Base-by-base conservation (phyloP, 495 filamentous ascomycete genomes). In the Niebla homalea region DNA sequence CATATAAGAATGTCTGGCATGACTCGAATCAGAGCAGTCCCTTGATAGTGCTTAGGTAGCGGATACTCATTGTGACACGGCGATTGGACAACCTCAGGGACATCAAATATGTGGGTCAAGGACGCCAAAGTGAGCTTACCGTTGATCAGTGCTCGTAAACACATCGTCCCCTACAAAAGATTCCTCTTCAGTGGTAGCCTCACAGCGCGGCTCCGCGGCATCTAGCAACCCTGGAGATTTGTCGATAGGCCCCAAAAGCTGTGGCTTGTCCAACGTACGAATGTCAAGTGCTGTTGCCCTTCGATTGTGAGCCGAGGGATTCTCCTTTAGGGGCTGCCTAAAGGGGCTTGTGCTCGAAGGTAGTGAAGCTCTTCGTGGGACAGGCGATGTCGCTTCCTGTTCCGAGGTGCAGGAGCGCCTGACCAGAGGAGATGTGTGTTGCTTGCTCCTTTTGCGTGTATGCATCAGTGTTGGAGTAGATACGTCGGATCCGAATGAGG, bases 61-160 rank as follows among this genome's bases (percentile, higher is more conserved):
- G 29, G 29, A 32, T 11, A 11, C 29, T 32, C 14, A 12, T 32
- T 32, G 7, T 32, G 29, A 32, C 29, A 32, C 8, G 4, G 29
- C 29, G 29, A 32, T 32, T 32, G 29, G 29, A 32, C 29, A 12
- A 32, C 29, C n/a, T n/a, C n/a, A 10, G 14, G n/a, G 7, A 32
- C 29, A 32, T 12, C 7, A 12, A 12, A 32, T 32, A 11, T 32
- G 25, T 26, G 25, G 25, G 25, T 26, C 25, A 26, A 26, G 25
- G 25, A 26, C 25, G 25, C 25, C 25, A 26, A 26, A 26, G 25
- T 26, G 25, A 26, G 25, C 29, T 32, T 46, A 47, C 40, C 45
- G 38, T 39, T 55, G 52, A 36, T 58, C 38, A 21, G 49, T 56
- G 22, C 49, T 59, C 36, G 57, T 42, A 38, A 59, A 56, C 25